Evolutionary conservation across 208 protist genomes (phyloP).

Genomic region (Leishmania arabica): DNA sequence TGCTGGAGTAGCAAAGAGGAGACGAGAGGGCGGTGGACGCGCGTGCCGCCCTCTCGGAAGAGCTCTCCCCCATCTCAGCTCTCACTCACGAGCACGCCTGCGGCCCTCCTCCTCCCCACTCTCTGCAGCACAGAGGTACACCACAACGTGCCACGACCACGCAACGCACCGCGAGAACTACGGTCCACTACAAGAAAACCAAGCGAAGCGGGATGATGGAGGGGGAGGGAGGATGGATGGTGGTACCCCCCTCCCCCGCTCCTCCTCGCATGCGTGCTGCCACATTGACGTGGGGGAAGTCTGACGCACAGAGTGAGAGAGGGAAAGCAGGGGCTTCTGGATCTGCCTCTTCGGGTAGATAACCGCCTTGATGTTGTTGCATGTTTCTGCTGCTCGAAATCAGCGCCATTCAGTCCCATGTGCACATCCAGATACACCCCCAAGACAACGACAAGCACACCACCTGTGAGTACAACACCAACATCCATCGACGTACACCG

Average conservation of each 20-base stretch:
- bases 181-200: background rate
- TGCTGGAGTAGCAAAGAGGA: background rate
- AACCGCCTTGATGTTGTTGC: background rate
- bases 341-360: background rate
- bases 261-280: background rate
- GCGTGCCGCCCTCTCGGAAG: background rate
- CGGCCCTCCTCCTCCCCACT: background rate
- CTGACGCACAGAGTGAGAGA: background rate
- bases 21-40: background rate
- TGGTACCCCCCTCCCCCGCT: background rate
- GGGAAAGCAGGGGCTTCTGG: background rate
- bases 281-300: background rate
- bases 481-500: constrained; percentile 9
- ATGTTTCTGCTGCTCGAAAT: background rate
- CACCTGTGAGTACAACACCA: background rate
- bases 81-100: background rate
- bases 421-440: background rate
- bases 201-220: background rate
- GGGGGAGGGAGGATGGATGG: background rate
- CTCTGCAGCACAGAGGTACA: background rate
- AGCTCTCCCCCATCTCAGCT: background rate
- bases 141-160: background rate
- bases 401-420: background rate
- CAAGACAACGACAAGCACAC: background rate
- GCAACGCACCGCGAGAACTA: background rate